These are phyloP conservation scores for Agastache rugosa DNA, from an alignment of 257 asterid species.

Conservation along the genomic window DNA sequence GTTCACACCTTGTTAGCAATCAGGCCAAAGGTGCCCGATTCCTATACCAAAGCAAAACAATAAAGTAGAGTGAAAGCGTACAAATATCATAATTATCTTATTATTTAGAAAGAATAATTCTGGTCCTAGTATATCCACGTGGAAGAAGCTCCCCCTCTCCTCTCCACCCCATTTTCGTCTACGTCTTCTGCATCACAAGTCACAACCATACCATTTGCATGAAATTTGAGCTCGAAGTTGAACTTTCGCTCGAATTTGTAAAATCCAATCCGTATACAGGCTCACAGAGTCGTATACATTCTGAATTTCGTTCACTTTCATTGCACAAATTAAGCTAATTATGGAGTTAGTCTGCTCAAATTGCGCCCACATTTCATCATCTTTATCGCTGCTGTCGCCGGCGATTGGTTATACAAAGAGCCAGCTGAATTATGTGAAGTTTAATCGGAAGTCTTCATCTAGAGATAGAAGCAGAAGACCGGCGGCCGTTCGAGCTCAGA, in stretches of 20 bases:
- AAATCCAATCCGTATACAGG: not conserved
- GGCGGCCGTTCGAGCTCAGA: slow-evolving; percentile 46
- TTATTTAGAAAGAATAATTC: not conserved
- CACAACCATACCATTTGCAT: slow-evolving; percentile 36
- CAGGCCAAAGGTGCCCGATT: no score
- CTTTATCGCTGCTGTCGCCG: slow-evolving; percentile 39
- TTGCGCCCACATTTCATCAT: slow-evolving; percentile 28
- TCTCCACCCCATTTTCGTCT: slow-evolving; percentile 32
- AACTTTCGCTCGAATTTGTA: slow-evolving; percentile 9
- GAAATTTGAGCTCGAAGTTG: slow-evolving; percentile 23
- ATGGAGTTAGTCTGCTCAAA: slow-evolving; percentile 50
- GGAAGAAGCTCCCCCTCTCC: slow-evolving; percentile 23
- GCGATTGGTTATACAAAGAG: slow-evolving; percentile 32
- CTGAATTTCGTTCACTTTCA: slow-evolving; percentile 10
- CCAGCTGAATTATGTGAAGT: slow-evolving; percentile 27
- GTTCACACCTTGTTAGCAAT: no score
- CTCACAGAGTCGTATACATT: not conserved
- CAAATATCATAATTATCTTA: not conserved
- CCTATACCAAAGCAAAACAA: no score
- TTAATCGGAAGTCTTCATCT: slow-evolving; percentile 32
- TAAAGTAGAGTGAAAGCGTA: not conserved
- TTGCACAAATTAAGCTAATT: slow-evolving; percentile 10
- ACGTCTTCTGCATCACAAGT: slow-evolving; percentile 26
- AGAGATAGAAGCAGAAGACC: slow-evolving; percentile 30
- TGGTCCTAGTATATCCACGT: slow-evolving; percentile 41